phyloP scores from a whole-genome alignment of 1,139 yeast species.

The Saccharomycopsis phalli region DNA sequence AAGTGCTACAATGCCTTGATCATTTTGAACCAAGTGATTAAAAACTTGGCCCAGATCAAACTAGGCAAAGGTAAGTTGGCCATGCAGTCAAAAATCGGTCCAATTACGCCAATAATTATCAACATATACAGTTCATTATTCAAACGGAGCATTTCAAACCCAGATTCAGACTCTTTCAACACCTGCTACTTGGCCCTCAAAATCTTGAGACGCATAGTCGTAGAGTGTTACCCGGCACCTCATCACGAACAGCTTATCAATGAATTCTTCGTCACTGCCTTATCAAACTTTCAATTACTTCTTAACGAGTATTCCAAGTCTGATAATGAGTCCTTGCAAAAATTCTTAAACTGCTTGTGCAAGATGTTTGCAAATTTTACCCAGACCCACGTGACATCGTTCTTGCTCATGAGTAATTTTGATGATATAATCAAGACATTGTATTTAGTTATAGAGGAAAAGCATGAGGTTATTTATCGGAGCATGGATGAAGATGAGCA shows the following conservation, averaged over 20 bases:
- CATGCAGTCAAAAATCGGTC: conserved; percentile 63
- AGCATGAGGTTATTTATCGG: conserved; percentile 52
- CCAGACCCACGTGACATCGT: conserved; percentile 56
- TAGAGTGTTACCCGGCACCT: conserved; percentile 44
- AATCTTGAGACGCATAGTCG: conserved; percentile 59
- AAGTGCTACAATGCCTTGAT: conserved; percentile 54
- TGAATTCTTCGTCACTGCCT: conserved; percentile 50
- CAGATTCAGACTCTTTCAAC: conserved; percentile 44
- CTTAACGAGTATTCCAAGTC: conserved; percentile 40
- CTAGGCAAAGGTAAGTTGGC: conserved; percentile 73
- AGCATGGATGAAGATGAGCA: conserved; percentile 37
- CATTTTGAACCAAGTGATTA: conserved; percentile 68
- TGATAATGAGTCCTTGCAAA: conserved; percentile 43
- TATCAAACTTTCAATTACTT: conserved; percentile 53
- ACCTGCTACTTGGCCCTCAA: conserved; percentile 73
- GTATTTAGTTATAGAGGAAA: conserved; percentile 49
- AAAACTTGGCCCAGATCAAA: conserved; percentile 61
- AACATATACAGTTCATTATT: conserved; percentile 53
- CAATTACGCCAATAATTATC: conserved; percentile 49
- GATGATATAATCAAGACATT: conserved; percentile 50
- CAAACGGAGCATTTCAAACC: conserved; percentile 46
- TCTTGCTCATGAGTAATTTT: conserved; percentile 60
- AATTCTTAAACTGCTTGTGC: conserved; percentile 66
- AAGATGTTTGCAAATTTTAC: conserved; percentile 59
- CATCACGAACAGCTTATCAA: conserved; percentile 8